Evolutionary conservation across 2,329 filamentous ascomycete species (phyloP).

Genomic region (Ophiocordyceps sinensis): DNA sequence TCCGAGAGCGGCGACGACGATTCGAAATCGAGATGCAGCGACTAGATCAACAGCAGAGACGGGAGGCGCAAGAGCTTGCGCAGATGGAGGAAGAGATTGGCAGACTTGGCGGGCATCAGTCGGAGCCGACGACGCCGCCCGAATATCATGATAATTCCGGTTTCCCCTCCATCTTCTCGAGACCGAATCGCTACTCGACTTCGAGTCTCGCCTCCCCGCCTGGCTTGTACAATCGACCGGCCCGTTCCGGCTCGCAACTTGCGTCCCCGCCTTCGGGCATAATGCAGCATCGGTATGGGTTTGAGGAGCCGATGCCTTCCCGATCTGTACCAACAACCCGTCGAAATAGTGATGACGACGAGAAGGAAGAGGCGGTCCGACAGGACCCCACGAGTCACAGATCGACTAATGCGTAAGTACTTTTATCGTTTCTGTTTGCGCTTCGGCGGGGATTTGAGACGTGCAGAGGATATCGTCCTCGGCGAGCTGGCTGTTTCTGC

Average conservation of each 20-base stretch:
- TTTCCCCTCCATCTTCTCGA: constrained; percentile 67
- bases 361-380: constrained; percentile 63
- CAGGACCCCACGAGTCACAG: constrained; percentile 58
- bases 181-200: constrained; percentile 77
- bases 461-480: neutral
- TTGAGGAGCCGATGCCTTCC: constrained; percentile 46
- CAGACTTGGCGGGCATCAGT: constrained; percentile 58
- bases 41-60: constrained; percentile 70
- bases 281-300: constrained; percentile 42
- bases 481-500: no score
- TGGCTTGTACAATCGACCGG: constrained; percentile 57
- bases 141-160: constrained; percentile 70
- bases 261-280: constrained; percentile 60
- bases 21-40: constrained; percentile 90
- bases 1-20: constrained; percentile 74
- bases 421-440: constrained; percentile 1
- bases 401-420: constrained; percentile 64
- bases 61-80: constrained; percentile 70
- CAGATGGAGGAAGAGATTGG: constrained; percentile 71
- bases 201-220: constrained; percentile 76
- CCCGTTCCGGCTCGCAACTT: constrained; percentile 64
- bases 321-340: constrained; percentile 77
- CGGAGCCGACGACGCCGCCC: constrained; percentile 89
- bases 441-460: constrained; percentile 2
- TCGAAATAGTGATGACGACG: constrained; percentile 82